Evolutionary conservation across 163 green algal genomes (phyloP), one percentile per base, ranked within the genome.

Genomic region (Chlorella variabilis): DNA sequence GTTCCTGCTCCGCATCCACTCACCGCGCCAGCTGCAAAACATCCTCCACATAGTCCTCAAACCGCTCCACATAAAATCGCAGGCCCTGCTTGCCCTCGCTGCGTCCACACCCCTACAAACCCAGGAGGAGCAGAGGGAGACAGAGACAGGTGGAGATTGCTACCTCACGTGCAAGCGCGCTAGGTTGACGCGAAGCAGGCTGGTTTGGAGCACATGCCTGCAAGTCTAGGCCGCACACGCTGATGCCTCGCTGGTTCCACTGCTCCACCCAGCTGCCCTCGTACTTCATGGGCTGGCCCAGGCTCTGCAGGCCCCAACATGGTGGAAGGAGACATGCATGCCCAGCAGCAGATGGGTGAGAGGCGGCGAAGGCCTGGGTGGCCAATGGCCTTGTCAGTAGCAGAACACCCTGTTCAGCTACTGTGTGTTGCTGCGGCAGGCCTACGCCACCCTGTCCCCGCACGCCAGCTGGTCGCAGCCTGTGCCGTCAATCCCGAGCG

Each of bases 161-260:
- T 8, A n/a, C n/a, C n/a, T n/a, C n/a, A n/a, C n/a, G n/a, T n/a
- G n/a, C 38, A 33, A 36, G 2, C 9, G 65, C 34, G 34, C 3
- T 31, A 17, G 4, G 63, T 29, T 29, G 63, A 33, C 25, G 9
- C 15, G 34, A 6, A 41, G 33, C 39, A 80, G 51, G 15, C 29
- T 17, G 63, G n/a, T n/a, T n/a, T n/a, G n/a, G n/a, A n/a, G n/a
- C n/a, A n/a, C 62, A 15, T 33, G 33, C 75, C n/a, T 90, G 83
- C 83, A 91, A 80, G 85, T 96, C 93, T 17, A 94, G 85, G 20
- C 88, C 88, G 23, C 71, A 88, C 20, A 97, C 88, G 27, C 83
- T 91, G 79, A 89, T 94, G 36, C 94, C 92, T 1, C 80, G 83
- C 3, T 81, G 31, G 69, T 97, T 97, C 27, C 94, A 87, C 1